A percentile compares a stretch with the other conserved stretches of the same genome.
These are phyloP conservation scores for Peziza echinospora DNA, from an alignment of 495 filamentous ascomycete species.

Conservation along the genomic window DNA sequence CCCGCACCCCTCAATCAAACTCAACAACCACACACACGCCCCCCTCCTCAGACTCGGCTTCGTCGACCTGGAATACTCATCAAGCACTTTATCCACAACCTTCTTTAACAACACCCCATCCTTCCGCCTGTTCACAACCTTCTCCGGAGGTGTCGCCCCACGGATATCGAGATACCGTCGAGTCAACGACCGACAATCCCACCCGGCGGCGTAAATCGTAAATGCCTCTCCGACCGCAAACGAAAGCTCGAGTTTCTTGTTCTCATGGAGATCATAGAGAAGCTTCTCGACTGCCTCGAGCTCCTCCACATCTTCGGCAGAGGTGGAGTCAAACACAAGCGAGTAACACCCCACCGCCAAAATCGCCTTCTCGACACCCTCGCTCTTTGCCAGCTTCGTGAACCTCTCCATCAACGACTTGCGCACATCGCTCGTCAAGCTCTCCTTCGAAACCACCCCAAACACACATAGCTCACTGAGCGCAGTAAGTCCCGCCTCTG, in stretches of 20 bases:
- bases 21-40: conserved; percentile 80
- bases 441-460: conserved; percentile 27
- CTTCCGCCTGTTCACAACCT: not conserved
- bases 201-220: conserved; percentile 51
- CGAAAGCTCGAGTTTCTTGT: conserved; percentile 63
- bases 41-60: conserved; percentile 78
- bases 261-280: conserved; percentile 48
- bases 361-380: conserved; percentile 56
- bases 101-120: conserved; percentile 3
- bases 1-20: conserved; percentile 78
- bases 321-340: conserved; percentile 24
- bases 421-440: conserved; percentile 13
- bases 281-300: conserved; percentile 25
- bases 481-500: conserved; percentile 38
- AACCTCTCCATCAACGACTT: conserved; percentile 35
- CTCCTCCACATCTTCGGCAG: conserved; percentile 7
- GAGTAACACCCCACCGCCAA: conserved; percentile 45
- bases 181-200: conserved; percentile 42
- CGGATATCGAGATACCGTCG: conserved; percentile 41
- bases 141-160: conserved; percentile 11
- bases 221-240: conserved; percentile 78
- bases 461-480: conserved; percentile 59
- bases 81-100: conserved; percentile 22
- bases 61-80: conserved; percentile 44
- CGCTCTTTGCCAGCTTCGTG: conserved; percentile 43